Evolutionary conservation across 1,139 yeast species (phyloP).

Genomic region (Blastobotrys arbuscula): DNA sequence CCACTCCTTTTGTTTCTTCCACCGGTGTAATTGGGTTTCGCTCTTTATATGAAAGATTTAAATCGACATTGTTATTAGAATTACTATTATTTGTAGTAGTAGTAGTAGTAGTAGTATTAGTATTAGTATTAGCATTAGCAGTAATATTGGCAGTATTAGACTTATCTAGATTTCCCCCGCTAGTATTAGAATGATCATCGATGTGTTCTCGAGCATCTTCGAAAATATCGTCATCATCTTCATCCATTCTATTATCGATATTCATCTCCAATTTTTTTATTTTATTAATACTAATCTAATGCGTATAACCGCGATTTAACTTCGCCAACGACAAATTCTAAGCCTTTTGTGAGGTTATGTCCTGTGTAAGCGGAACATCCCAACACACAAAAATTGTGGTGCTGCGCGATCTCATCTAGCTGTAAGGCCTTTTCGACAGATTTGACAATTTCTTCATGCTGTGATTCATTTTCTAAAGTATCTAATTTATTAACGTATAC

Average conservation of each 20-base stretch:
- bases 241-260: constrained; percentile 19
- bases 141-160: not conserved
- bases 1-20: constrained; percentile 10
- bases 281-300: constrained; percentile 22
- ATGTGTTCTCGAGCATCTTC: constrained; percentile 26
- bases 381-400: constrained; percentile 42
- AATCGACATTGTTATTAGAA: not conserved
- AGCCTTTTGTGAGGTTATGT: constrained; percentile 40
- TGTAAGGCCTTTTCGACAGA: constrained; percentile 26
- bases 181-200: too few relatives aligned
- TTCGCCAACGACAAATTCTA: constrained; percentile 47
- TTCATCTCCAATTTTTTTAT: not conserved
- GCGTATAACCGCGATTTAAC: constrained; percentile 37
- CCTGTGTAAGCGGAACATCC: constrained; percentile 58
- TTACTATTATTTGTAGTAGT: not conserved
- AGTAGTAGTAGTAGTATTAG: not conserved
- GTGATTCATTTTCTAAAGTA: constrained; percentile 37
- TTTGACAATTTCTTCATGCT: constrained; percentile 25
- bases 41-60: constrained; percentile 18
- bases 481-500: constrained; percentile 42
- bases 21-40: constrained; percentile 23
- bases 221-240: constrained; percentile 29
- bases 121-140: not conserved
- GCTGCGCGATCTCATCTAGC: constrained; percentile 39
- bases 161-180: constrained; percentile 16